These are phyloP conservation scores for Pyrenopolyporus hunteri DNA, from an alignment of 495 filamentous ascomycete genomes.

Conservation along the genomic window DNA sequence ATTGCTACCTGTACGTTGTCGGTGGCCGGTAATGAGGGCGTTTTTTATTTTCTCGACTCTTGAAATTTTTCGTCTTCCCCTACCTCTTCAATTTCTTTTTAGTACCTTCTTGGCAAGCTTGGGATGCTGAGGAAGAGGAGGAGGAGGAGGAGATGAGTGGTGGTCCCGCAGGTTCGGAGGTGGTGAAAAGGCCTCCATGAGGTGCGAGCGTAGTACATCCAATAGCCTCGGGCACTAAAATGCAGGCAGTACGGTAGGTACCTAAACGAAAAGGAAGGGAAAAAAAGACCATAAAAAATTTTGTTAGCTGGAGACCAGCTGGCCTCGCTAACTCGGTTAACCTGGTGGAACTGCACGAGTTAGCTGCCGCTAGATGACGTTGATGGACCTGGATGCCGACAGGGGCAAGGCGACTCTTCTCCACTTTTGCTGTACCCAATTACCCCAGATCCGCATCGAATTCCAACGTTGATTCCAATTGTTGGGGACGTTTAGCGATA, in stretches of 20 bases:
- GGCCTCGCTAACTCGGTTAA: slow-evolving; percentile 14
- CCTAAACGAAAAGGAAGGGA: not conserved
- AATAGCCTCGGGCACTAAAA: not conserved
- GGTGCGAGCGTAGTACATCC: not conserved
- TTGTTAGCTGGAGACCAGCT: not conserved
- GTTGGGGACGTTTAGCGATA: slow-evolving; percentile 22
- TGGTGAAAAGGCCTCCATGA: not conserved
- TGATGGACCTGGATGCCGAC: slow-evolving; percentile 14
- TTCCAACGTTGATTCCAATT: slow-evolving; percentile 24
- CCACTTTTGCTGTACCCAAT: slow-evolving; percentile 18
- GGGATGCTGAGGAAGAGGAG: too few relatives aligned
- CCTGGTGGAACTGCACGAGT: slow-evolving; percentile 12
- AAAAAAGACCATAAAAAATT: too few relatives aligned
- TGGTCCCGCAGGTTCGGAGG: slow-evolving; percentile 1
- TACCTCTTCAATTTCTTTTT: not conserved
- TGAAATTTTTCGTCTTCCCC: not conserved
- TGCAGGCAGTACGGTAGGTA: not conserved
- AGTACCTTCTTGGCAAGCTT: not conserved
- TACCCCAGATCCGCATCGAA: slow-evolving; percentile 28
- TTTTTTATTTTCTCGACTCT: not conserved
- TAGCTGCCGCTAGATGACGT: slow-evolving; percentile 32
- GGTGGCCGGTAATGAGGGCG: not conserved
- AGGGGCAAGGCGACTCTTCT: slow-evolving; percentile 4
- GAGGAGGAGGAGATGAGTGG: not conserved
- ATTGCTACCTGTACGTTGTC: slow-evolving; percentile 2